Base-by-base conservation (phyloP, 2,329 filamentous ascomycete species). In the Fusarium scirpi region DNA sequence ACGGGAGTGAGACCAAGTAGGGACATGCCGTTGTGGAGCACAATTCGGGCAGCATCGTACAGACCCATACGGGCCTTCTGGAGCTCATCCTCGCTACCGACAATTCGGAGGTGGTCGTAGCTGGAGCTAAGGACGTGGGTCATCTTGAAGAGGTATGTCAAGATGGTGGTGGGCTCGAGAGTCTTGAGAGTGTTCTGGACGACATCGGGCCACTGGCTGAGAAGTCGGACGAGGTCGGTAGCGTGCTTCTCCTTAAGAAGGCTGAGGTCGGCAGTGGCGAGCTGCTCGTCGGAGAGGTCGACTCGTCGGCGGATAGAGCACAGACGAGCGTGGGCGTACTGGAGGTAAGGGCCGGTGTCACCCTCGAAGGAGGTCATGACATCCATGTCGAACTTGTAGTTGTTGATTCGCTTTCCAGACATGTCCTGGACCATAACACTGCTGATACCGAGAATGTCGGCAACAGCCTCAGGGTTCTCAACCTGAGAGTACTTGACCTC, bases 341-440 rank as follows among this genome's bases (percentile, higher is more conserved):
- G 93, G 45, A 97, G 86, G 79, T 94, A 94, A 15, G 92, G 92
- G 10, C 93, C 93, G 4, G 93, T 96, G 79, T 95, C 92, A 44
- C 92, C 92, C 81, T 96, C 92, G 71, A 94, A 94, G 5, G 91
- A 92, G 10, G 90, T 92, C 91, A 96, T 94, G 71, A 88, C 86
- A 63, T 93, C 89, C 85, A 94, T 90, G 82, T 94, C 91, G 81
- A 95, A 94, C 61, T 86, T 85, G 77, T 90, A 90, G 80, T 89
- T 89, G 80, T 89, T 89, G 79, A 89, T 87, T 76, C 93, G 89
- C 89, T 98, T 98, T 79, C 95, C 96, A 71, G 89, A 92, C 94
- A 98, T 97, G 78, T 98, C 96, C 82, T 98, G 95, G 22, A 97
- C 94, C 94, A 98, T 98, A 78, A 98, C 95, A 77, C 92, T 92